Evolutionary conservation across 257 asterid genomes (phyloP), one percentile per base, ranked within the genome.

Genomic region (Euphrasia confusa): DNA sequence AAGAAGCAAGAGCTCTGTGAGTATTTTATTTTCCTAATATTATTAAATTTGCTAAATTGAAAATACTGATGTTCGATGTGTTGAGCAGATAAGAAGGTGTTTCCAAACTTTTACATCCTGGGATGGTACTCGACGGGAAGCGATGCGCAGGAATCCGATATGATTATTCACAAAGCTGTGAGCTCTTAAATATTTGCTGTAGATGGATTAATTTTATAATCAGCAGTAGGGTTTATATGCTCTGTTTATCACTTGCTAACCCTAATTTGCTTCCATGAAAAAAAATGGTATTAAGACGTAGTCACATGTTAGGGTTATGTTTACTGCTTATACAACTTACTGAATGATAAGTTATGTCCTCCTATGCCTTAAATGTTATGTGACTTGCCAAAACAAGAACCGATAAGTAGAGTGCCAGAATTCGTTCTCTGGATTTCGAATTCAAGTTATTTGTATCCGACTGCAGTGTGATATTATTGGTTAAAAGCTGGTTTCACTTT

Each of bases 101-200:
- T 86, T 58, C 97, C 99, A 6, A 79, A 89, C 61, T 92, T 84
- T 68, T 92, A 92, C 67, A 72, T 87, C 13, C 80, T 92, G 26
- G 99, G 99, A 70, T 92, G 99, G 99, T 92, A 92, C 78, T 92
- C 99, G 37, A 84, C 90, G 21, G 97, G 99, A 55, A 86, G 89
- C 73, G 99, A 92, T 67, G 99, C 95, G 1, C 80, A 79, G 26
- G 99, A 92, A 68, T 76, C 86, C 2, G 99, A 92, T 78, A 86
- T 92, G 99, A 73, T 76, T 55, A 86, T 89, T 70, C 97, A 89
- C 80, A 89, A 85, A 83, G 95, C 97, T 72, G 97, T 92, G 75
- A 92, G 91, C 77, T 49, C 21, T 72, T 66, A 39, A 39, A 7
- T 48, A 40, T 39, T 62, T 9, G 26, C 49, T 58, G 32, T 54